Evolutionary conservation across 2,329 filamentous ascomycete species (phyloP).

Genomic region (Onygenales sp.): DNA sequence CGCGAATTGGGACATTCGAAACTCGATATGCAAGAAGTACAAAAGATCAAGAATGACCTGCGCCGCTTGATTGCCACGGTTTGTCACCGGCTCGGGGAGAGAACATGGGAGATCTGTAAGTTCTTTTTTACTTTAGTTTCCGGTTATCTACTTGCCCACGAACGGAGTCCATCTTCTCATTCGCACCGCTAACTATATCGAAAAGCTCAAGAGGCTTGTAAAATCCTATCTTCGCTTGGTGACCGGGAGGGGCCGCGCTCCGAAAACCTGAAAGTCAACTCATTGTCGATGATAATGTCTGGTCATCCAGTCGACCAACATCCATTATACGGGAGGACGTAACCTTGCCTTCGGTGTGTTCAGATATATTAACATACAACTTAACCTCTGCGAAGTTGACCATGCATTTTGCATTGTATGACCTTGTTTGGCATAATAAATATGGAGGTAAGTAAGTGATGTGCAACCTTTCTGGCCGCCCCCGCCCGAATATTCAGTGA

Average conservation of each 20-base stretch:
- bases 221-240: constrained; percentile 9
- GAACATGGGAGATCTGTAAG: constrained; percentile 13
- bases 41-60: constrained; percentile 9
- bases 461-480: too few species aligned
- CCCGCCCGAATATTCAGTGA: too few species aligned
- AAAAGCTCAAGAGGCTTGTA: constrained; percentile 11
- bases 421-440: too few species aligned
- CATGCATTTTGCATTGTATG: too few species aligned
- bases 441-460: too few species aligned
- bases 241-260: constrained; percentile 3
- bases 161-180: neutral
- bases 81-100: constrained; percentile 6
- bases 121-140: neutral
- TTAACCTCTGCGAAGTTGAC: too few species aligned
- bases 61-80: constrained; percentile 8
- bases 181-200: neutral
- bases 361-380: too few species aligned
- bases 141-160: neutral
- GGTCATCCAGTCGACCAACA: neutral
- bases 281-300: neutral
- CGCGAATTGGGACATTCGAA: constrained; percentile 8
- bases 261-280: neutral
- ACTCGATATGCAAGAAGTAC: constrained; percentile 5
- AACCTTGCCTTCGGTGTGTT: too few species aligned
- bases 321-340: neutral